phyloP scores from a whole-genome alignment of 139 green algal species.

The Haematococcus lacustris region DNA sequence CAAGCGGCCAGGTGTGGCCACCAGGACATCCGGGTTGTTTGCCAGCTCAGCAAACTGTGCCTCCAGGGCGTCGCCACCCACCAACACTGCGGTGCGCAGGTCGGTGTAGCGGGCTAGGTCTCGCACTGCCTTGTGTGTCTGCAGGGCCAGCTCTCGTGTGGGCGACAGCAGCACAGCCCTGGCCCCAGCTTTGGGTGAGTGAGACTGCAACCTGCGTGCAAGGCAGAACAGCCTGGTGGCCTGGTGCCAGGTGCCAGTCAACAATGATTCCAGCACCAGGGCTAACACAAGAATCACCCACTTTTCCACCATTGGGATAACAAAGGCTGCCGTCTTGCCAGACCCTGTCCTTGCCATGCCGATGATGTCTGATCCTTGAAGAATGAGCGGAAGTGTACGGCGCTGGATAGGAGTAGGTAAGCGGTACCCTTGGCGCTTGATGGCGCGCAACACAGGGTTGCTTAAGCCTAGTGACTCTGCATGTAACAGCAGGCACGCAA shows the following conservation, averaged over 20 bases:
- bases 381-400: constrained; percentile 75
- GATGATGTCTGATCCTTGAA: constrained; percentile 77
- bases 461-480: constrained; percentile 82
- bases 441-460: constrained; percentile 57
- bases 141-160: constrained; percentile 78
- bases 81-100: constrained; percentile 75
- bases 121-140: constrained; percentile 74
- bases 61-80: constrained; percentile 95
- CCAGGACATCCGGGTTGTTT: constrained; percentile 84
- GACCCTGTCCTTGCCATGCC: constrained; percentile 91
- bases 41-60: constrained; percentile 90
- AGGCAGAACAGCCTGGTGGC: too few relatives aligned
- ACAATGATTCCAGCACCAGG: too few relatives aligned
- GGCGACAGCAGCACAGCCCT: constrained; percentile 83
- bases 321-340: constrained; percentile 95
- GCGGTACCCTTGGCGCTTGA: constrained; percentile 87
- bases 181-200: constrained; percentile 70
- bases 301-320: constrained; percentile 85
- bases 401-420: constrained; percentile 96
- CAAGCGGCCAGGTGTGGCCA: constrained; percentile 90
- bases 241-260: too few relatives aligned
- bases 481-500: not conserved
- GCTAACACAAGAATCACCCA: too few relatives aligned
- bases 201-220: constrained; percentile 51
- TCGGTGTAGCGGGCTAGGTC: constrained; percentile 62